phyloP scores from a whole-genome alignment of 768 basidiomycete species.

The Termitomyces sp. region DNA sequence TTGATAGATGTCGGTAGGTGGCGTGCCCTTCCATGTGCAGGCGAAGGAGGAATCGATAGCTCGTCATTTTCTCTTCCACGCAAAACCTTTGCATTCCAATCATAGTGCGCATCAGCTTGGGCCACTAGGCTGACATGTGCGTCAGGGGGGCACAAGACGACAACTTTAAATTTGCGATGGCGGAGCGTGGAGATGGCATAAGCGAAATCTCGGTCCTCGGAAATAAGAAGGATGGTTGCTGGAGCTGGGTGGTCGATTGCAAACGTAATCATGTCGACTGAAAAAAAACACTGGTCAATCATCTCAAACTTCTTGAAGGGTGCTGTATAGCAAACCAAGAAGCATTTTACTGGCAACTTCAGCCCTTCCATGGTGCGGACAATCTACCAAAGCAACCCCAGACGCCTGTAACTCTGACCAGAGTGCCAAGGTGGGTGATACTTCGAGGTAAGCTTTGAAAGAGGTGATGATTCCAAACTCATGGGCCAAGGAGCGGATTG shows the following conservation, averaged over 20 bases:
- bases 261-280: constrained; percentile 22
- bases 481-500: constrained; percentile 38
- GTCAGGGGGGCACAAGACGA: constrained; percentile 34
- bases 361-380: constrained; percentile 29
- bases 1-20: neutral
- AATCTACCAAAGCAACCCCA: constrained; percentile 37
- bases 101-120: constrained; percentile 41
- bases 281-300: neutral
- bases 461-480: constrained; percentile 39
- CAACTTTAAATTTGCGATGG: constrained; percentile 29
- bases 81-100: constrained; percentile 40
- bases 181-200: constrained; percentile 38
- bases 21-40: neutral
- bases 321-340: constrained; percentile 26
- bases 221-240: constrained; percentile 40
- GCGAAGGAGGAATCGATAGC: neutral
- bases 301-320: neutral
- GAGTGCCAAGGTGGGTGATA: constrained; percentile 28
- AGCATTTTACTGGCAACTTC: constrained; percentile 48
- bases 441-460: constrained; percentile 51
- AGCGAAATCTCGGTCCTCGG: constrained; percentile 38
- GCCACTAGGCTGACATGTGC: constrained; percentile 31
- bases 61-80: constrained; percentile 9
- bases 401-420: constrained; percentile 42
- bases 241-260: constrained; percentile 39